phyloP scores from a whole-genome alignment of 2,329 filamentous ascomycete genomes.

The Alternaria dauci region DNA sequence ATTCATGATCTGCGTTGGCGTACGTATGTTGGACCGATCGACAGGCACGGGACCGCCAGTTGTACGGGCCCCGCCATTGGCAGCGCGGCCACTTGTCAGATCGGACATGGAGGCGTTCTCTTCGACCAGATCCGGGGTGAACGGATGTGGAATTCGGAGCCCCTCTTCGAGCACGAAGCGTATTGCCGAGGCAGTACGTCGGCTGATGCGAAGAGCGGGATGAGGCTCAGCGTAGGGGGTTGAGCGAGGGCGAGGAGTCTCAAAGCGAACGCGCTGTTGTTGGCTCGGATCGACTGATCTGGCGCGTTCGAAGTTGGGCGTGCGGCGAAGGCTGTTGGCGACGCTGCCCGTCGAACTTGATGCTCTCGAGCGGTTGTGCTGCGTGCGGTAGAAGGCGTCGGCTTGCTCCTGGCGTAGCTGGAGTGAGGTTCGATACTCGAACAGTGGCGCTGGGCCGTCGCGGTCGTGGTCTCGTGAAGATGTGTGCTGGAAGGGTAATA shows the following conservation, averaged over 20 bases:
- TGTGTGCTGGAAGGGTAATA: slow-evolving; percentile 35
- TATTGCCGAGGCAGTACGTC: slow-evolving; percentile 86
- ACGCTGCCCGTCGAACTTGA: slow-evolving; percentile 63
- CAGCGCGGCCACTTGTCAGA: slow-evolving; percentile 68
- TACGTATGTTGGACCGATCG: slow-evolving; percentile 70
- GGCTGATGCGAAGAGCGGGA: slow-evolving; percentile 75
- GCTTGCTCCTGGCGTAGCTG: slow-evolving; percentile 56
- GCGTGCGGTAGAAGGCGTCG: slow-evolving; percentile 44
- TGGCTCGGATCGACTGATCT: slow-evolving; percentile 57
- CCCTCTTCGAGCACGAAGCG: slow-evolving; percentile 92
- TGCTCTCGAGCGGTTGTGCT: slow-evolving; percentile 55
- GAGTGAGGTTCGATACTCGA: slow-evolving; percentile 46
- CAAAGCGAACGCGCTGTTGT: slow-evolving; percentile 47
- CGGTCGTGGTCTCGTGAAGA: slow-evolving; percentile 50
- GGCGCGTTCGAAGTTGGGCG: slow-evolving; percentile 58
- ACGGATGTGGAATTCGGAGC: slow-evolving; percentile 79
- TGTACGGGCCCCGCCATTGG: slow-evolving; percentile 66
- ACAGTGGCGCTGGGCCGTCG: slow-evolving; percentile 38
- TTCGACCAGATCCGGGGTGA: slow-evolving; percentile 85
- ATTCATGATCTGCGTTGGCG: slow-evolving; percentile 91
- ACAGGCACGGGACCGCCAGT: slow-evolving; percentile 63
- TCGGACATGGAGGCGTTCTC: slow-evolving; percentile 94
- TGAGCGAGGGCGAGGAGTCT: slow-evolving; percentile 41
- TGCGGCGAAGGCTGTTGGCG: slow-evolving; percentile 62
- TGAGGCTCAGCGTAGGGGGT: slow-evolving; percentile 52